Evolutionary conservation across 345 rosid genomes (phyloP).

Genomic region (Arabis alpina): DNA sequence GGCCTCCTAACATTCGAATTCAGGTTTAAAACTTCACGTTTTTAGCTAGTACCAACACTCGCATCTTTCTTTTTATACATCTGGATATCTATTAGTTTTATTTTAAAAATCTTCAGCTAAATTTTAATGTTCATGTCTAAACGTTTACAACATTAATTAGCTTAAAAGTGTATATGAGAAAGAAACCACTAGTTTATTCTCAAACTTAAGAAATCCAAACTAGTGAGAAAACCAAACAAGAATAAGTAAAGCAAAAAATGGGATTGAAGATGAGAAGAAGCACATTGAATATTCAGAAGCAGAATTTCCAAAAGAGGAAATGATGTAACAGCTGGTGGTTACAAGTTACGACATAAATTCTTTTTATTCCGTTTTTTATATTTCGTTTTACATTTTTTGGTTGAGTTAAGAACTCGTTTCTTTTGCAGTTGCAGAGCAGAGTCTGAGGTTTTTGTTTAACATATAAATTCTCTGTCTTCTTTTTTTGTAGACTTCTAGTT

Average conservation of each 20-base stretch:
- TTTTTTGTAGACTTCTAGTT: not conserved
- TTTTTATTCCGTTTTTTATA: slow-evolving; percentile 23
- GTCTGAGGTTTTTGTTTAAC: not conserved
- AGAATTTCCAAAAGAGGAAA: slow-evolving; percentile 41
- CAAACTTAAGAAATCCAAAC: not conserved
- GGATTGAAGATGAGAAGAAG: slow-evolving; percentile 32
- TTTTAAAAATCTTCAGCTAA: too few species aligned
- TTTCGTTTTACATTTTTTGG: slow-evolving; percentile 15
- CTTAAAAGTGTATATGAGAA: not conserved
- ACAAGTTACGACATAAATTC: slow-evolving; percentile 53
- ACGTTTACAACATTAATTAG: too few species aligned
- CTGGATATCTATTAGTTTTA: too few species aligned
- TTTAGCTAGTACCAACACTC: too few species aligned
- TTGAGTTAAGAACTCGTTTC: slow-evolving; percentile 8
- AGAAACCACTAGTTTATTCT: not conserved
- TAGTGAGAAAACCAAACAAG: not conserved
- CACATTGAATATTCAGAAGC: slow-evolving; percentile 42
- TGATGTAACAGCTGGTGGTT: slow-evolving; percentile 38
- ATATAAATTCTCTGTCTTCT: not conserved
- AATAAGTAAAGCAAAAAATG: slow-evolving; percentile 5
- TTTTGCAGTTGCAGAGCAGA: slow-evolving; percentile 41
- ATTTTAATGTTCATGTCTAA: too few species aligned
- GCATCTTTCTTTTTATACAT: too few species aligned
- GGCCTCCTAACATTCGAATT: too few species aligned
- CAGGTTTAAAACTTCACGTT: too few species aligned